Conservation (phyloP, 768 basidiomycete species). For the Amanita pallidorosea region DNA sequence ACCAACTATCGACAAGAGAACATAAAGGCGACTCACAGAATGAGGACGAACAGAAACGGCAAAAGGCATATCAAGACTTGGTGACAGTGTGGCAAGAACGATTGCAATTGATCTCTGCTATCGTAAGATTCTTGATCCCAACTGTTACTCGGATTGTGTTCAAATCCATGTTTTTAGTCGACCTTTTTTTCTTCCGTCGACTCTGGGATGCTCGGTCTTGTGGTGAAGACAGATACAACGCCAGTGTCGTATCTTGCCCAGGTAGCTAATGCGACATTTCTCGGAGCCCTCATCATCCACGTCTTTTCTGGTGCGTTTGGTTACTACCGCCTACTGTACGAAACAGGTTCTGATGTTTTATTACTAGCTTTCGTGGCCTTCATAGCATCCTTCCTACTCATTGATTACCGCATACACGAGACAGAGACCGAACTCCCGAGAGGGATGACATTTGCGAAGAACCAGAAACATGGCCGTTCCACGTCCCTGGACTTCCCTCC, state of each 20-base stretch:
- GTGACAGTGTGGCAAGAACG: constrained; percentile 1
- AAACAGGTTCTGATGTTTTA: too few relatives aligned
- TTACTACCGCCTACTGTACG: too few relatives aligned
- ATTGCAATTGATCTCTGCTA: neutral
- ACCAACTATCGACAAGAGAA: neutral
- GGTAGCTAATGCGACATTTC: neutral
- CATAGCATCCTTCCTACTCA: constrained; percentile 1
- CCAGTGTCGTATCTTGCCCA: neutral
- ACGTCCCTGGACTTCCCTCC: neutral
- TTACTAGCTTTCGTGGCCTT: constrained; percentile 3
- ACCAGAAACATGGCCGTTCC: neutral
- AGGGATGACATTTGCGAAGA: neutral
- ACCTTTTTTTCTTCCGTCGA: constrained; percentile 3
- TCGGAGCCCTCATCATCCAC: constrained; percentile 2
- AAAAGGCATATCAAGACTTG: neutral
- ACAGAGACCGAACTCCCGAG: constrained; percentile 1
- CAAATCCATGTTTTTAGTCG: neutral
- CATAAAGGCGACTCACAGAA: neutral
- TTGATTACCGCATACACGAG: constrained; percentile 5
- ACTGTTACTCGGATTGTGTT: too few relatives aligned
- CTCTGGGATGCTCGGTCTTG: neutral
- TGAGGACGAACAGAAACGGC: constrained; percentile 1
- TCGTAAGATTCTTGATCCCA: neutral
- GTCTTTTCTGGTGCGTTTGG: constrained; percentile 1
- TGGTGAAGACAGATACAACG: neutral